Percentiles rank a stretch among this genome's conserved stretches.
Conservation (phyloP, 805 yeast genomes). For the Teunomyces cretensis region DNA sequence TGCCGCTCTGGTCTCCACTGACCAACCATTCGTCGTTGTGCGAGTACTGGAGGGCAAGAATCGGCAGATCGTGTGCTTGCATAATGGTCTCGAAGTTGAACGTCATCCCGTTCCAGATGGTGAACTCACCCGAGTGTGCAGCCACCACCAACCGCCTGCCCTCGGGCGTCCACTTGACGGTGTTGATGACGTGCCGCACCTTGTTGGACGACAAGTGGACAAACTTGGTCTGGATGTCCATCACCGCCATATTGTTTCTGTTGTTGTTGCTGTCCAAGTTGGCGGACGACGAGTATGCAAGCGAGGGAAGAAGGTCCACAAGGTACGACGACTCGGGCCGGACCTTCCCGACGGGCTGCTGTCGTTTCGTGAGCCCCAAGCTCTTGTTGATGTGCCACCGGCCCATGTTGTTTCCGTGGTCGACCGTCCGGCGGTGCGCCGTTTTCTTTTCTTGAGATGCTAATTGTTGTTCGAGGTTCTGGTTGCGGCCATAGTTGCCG, state of each 20-base stretch:
- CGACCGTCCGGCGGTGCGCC: constrained; percentile 68
- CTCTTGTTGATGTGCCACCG: constrained; percentile 52
- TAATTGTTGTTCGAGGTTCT: constrained; percentile 41
- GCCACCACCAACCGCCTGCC: constrained; percentile 90
- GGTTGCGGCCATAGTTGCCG: constrained; percentile 11
- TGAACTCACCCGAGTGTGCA: constrained; percentile 90
- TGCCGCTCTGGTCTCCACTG: constrained; percentile 91
- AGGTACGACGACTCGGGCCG: constrained; percentile 71
- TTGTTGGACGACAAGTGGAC: constrained; percentile 90
- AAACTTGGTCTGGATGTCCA: constrained; percentile 75
- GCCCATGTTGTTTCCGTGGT: constrained; percentile 74
- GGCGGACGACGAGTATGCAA: constrained; percentile 47
- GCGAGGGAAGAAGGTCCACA: constrained; percentile 64
- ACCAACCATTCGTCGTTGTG: constrained; percentile 93
- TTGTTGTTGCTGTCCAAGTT: constrained; percentile 24
- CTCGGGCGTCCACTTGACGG: constrained; percentile 95
- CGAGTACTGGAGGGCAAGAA: constrained; percentile 74
- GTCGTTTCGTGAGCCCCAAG: constrained; percentile 35
- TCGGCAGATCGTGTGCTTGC: constrained; percentile 97
- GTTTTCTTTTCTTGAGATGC: constrained; percentile 50
- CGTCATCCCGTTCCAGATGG: constrained; percentile 94
- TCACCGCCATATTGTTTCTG: constrained; percentile 41
- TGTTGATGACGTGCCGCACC: constrained; percentile 85
- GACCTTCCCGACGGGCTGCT: constrained; percentile 47
- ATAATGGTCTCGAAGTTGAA: constrained; percentile 95